phyloP scores from a whole-genome alignment of 768 basidiomycete species.

The Ramaria sp. region DNA sequence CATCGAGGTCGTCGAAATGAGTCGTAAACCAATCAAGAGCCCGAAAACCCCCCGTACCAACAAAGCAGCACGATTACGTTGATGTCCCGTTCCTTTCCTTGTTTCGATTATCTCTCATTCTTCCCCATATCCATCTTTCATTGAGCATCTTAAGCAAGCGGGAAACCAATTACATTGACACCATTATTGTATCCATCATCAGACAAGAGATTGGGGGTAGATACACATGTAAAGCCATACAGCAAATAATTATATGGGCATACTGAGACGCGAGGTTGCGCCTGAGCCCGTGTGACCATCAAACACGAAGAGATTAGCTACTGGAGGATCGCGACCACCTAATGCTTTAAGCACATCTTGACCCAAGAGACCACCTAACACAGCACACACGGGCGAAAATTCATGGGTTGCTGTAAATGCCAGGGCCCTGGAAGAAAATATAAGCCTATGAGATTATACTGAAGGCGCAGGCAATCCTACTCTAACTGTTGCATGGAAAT shows the following conservation, averaged over 20 bases:
- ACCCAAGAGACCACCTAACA: constrained; percentile 87
- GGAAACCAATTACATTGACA: background rate
- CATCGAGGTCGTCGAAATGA: constrained; percentile 9
- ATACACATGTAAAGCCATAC: background rate
- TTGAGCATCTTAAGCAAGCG: background rate
- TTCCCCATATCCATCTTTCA: background rate
- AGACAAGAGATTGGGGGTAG: background rate
- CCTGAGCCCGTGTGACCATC: constrained; percentile 75
- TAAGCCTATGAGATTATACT: background rate
- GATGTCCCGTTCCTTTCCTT: background rate
- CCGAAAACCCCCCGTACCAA: background rate
- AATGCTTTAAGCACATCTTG: constrained; percentile 92
- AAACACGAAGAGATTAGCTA: constrained; percentile 85
- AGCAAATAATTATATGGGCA: constrained; percentile 16
- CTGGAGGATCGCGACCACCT: constrained; percentile 82
- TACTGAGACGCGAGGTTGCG: constrained; percentile 47
- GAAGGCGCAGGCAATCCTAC: constrained; percentile 31
- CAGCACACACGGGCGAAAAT: constrained; percentile 89
- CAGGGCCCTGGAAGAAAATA: constrained; percentile 37
- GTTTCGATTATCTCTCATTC: background rate
- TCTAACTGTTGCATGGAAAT: constrained; percentile 50
- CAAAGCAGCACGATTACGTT: constrained; percentile 5
- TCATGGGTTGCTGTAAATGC: constrained; percentile 66
- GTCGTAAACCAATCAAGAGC: background rate
- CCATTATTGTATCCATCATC: constrained; percentile 3